Percentiles rank a stretch among this genome's conserved stretches.
phyloP scores from a whole-genome alignment of 2,329 filamentous ascomycete genomes.

The Alternaria arbusti region DNA sequence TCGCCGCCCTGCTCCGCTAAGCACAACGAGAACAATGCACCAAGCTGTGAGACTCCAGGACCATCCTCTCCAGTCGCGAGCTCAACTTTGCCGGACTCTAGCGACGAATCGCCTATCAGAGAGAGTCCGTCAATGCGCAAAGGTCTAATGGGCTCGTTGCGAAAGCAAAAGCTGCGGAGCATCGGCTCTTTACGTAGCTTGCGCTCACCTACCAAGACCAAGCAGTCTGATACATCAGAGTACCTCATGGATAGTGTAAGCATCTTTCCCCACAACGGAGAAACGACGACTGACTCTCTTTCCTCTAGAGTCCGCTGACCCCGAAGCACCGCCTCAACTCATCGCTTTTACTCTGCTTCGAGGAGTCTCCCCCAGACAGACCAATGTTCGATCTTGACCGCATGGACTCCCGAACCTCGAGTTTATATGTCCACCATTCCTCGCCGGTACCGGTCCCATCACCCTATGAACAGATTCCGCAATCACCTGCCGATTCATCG shows the following conservation, averaged over 20 bases:
- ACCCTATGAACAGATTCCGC: conserved; percentile 9
- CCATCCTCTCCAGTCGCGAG: not conserved
- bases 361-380: conserved; percentile 29
- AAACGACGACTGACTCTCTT: not conserved
- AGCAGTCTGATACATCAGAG: conserved; percentile 8
- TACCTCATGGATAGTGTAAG: not conserved
- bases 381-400: conserved; percentile 33
- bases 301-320: conserved; percentile 17
- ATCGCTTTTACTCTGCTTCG: conserved; percentile 35
- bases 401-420: conserved; percentile 21
- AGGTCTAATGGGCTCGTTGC: conserved; percentile 34
- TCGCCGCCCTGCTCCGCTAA: not conserved
- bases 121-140: conserved; percentile 37
- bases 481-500: not conserved
- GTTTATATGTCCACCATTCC: conserved; percentile 29
- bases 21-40: conserved; percentile 14
- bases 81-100: conserved; percentile 7
- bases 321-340: conserved; percentile 17
- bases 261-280: not conserved
- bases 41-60: conserved; percentile 24
- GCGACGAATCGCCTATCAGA: conserved; percentile 20
- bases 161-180: conserved; percentile 29
- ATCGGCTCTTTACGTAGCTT: conserved; percentile 35
- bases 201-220: conserved; percentile 27
- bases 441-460: conserved; percentile 39